Base-by-base conservation (phyloP, 805 yeast species). In the Lipomyces sp. region DNA sequence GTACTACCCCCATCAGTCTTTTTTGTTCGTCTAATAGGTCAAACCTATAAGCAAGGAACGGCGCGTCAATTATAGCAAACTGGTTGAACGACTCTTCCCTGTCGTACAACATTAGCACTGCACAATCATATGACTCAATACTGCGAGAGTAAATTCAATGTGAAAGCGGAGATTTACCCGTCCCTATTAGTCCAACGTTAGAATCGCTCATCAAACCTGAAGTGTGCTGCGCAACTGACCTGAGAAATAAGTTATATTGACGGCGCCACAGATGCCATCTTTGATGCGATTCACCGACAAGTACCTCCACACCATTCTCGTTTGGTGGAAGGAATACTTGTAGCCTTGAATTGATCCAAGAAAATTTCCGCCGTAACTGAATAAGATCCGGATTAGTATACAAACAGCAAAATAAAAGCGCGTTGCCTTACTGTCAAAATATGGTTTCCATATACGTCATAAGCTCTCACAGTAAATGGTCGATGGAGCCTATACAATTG, bases 231-330 rank as follows among this genome's bases (percentile, higher is more conserved):
- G 69, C 3, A 42, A 51, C 54, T 51, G 15, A 51, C 54, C 54
- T 29, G 67, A 60, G 81, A 76, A 90, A 95, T 72, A 95, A 80
- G 74, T 93, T 91, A 77, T 95, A 95, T 59, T 89, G 80, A 65
- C 99, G 82, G 75, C 98, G 84, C 97, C 97, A 93, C 53, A 89
- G 80, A 79, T 95, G 98, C 97, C 97, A 95, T 70, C 89, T 87
- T 77, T 95, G 99, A 4, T 90, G 86, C 34, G 91, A 85, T 76
- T 94, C 98, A 0, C 98, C 98, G 24, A 95, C 80, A 0, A 80
- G 75, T 0, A 82, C 84, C 13, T 79, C 79, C 58, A 83, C 85
- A 51, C 78, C 77, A 64, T 81, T 78, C 10, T 78, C 71, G 30
- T 79, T 73, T 57, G 81, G 80, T 48, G 72, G 65, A 4, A 97